Base-by-base conservation (phyloP, 1,284 basidiomycete species). In the Psilocybe mexicana region DNA sequence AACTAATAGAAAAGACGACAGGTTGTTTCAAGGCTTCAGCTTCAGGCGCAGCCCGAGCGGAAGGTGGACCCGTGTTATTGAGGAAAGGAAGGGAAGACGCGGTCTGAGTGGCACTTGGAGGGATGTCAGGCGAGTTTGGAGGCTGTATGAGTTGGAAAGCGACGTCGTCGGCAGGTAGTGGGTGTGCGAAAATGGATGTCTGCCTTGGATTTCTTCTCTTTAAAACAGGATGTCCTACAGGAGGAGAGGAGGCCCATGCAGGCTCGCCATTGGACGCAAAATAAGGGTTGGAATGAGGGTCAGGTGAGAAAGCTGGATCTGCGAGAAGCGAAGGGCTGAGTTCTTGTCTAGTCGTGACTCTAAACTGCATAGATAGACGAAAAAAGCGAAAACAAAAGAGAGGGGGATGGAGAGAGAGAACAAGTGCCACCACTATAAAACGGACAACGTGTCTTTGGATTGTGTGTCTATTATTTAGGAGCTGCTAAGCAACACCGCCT, bases 271-370 rank as follows among this genome's bases (percentile, higher is more conserved):
- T 48, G 46, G 68, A 64, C 52, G 63, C 67, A 57, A 74, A 76
- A 67, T 76, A 72, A 1, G 80, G 83, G 68, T 85, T 73, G 2
- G 72, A 63, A 57, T 72, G 72, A 14, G 83, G 83, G 70, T 84
- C 79, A 46, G 74, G 61, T 58, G 83, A 85, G 72, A 85, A 85
- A 0, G 83, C 83, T 40, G 82, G 83, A 65, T 85, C 83, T 54
- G 57, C 65, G 63, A 44, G 55, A 61, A 64, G 70, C 51, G 62
- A 72, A 58, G 68, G 67, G 54, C 62, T 66, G 40, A 46, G 52
- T 54, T 63, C 60, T 49, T 45, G 50, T 46, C 23, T 47, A 2
- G 54, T 55, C 43, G 59, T 58, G 30, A 55, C 60, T 55, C 62
- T 64, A 46, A 67, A 62, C 53, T 63, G 67, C 69, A 70, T 72